A percentile compares a stretch with the other conserved stretches of the same genome.
Evolutionary conservation across 768 basidiomycete species (phyloP).

Genomic region (Fibroporia radiculosa): DNA sequence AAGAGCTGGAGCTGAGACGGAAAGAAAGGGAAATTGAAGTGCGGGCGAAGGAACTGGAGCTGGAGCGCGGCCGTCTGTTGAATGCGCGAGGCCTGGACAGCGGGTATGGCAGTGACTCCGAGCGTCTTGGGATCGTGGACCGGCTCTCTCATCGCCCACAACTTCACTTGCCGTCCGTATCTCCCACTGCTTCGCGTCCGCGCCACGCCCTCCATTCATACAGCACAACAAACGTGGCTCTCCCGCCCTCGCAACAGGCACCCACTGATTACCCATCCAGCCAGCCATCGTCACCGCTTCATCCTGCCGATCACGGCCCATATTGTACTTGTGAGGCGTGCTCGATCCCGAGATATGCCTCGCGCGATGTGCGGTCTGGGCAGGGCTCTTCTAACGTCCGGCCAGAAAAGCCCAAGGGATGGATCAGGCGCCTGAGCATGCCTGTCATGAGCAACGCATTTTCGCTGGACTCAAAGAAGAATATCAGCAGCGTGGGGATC

Average conservation of each 20-base stretch:
- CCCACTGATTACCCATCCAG: constrained; percentile 16
- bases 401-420: constrained; percentile 55
- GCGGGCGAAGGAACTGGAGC: constrained; percentile 48
- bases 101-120: constrained; percentile 22
- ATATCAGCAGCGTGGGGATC: constrained; percentile 14
- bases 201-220: constrained; percentile 28
- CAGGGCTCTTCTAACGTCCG: constrained; percentile 38
- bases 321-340: constrained; percentile 64
- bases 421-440: constrained; percentile 77
- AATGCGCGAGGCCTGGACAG: constrained; percentile 27
- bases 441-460: constrained; percentile 53
- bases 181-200: constrained; percentile 6
- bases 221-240: constrained; percentile 35
- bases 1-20: constrained; percentile 33
- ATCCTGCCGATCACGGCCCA: constrained; percentile 40
- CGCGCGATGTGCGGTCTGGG: constrained; percentile 32
- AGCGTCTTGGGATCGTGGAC: constrained; percentile 20
- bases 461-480: constrained; percentile 43
- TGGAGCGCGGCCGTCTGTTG: constrained; percentile 38
- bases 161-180: constrained; percentile 1
- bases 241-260: constrained; percentile 19
- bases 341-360: constrained; percentile 48
- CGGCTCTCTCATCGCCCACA: constrained; percentile 15
- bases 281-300: constrained; percentile 18
- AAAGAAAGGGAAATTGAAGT: constrained; percentile 42